A percentile compares a stretch with the other conserved stretches of the same genome.
phyloP scores from a whole-genome alignment of 2,329 filamentous ascomycete genomes.

The Graphilbum fragrans region DNA sequence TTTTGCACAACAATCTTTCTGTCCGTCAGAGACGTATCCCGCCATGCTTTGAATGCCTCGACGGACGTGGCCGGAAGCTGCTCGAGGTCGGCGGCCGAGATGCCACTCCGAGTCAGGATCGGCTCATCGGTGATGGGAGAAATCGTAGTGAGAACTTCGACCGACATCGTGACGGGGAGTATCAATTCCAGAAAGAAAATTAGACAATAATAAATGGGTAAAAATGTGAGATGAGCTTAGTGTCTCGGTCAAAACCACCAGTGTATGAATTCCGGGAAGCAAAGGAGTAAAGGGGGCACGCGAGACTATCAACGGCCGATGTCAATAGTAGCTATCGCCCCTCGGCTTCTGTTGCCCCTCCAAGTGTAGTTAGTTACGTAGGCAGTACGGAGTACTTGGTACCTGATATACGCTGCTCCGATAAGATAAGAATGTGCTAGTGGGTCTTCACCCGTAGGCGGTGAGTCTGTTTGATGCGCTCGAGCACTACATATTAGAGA shows the following conservation, averaged over 20 bases:
- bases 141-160: constrained; percentile 62
- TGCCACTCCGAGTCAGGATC: constrained; percentile 66
- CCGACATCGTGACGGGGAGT: constrained; percentile 39
- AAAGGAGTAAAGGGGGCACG: too few relatives aligned
- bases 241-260: too few relatives aligned
- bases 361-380: too few relatives aligned
- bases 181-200: background rate
- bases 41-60: constrained; percentile 65
- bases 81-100: constrained; percentile 57
- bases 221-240: background rate
- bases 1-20: constrained; percentile 72
- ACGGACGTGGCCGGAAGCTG: constrained; percentile 60
- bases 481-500: too few relatives aligned
- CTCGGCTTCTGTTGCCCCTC: too few relatives aligned
- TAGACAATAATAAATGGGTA: background rate
- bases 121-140: constrained; percentile 82
- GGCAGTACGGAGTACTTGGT: too few relatives aligned
- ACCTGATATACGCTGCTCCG: too few relatives aligned
- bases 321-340: too few relatives aligned
- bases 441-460: too few relatives aligned
- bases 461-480: too few relatives aligned
- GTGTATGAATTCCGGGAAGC: background rate
- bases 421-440: too few relatives aligned
- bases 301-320: too few relatives aligned
- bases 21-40: constrained; percentile 60